phyloP scores from a whole-genome alignment of 164 flowering plant genomes.

The Magnolia officinalis region DNA sequence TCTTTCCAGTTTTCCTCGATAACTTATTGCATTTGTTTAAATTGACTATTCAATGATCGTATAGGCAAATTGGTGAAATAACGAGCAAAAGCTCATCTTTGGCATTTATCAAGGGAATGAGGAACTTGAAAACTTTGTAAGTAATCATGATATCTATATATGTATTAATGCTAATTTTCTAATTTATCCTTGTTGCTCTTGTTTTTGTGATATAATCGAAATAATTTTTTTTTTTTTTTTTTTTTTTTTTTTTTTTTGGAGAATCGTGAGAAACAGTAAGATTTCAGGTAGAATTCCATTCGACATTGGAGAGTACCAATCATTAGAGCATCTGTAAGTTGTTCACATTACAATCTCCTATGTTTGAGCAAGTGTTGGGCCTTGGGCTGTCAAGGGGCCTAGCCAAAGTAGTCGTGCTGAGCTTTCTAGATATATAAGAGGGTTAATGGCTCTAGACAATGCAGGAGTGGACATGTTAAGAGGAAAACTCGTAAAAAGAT shows the following conservation, averaged over 20 bases:
- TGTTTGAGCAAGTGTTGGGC: too few relatives aligned
- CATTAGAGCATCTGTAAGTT: conserved; percentile 32
- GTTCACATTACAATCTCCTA: neutral
- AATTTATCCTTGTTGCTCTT: neutral
- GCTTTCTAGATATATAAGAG: too few relatives aligned
- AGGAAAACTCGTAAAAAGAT: too few relatives aligned
- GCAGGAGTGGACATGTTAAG: too few relatives aligned
- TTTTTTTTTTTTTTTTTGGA: neutral
- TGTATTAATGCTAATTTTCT: neutral
- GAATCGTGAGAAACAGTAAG: conserved; percentile 27
- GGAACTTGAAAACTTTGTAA: conserved; percentile 28
- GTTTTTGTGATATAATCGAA: neutral
- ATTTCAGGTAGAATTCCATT: conserved; percentile 35
- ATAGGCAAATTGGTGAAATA: conserved; percentile 67
- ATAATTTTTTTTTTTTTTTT: too few relatives aligned
- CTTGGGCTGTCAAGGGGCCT: too few relatives aligned
- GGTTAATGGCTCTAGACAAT: too few relatives aligned
- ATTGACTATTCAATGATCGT: conserved; percentile 4
- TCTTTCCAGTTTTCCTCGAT: too few relatives aligned
- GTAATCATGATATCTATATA: neutral
- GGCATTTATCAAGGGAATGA: conserved; percentile 33
- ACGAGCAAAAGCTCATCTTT: conserved; percentile 55
- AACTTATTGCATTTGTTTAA: neutral
- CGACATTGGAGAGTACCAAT: conserved; percentile 21
- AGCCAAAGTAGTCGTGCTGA: too few relatives aligned